Conservation (phyloP, 2,329 filamentous ascomycete species). For the Xylariaceae sp. region DNA sequence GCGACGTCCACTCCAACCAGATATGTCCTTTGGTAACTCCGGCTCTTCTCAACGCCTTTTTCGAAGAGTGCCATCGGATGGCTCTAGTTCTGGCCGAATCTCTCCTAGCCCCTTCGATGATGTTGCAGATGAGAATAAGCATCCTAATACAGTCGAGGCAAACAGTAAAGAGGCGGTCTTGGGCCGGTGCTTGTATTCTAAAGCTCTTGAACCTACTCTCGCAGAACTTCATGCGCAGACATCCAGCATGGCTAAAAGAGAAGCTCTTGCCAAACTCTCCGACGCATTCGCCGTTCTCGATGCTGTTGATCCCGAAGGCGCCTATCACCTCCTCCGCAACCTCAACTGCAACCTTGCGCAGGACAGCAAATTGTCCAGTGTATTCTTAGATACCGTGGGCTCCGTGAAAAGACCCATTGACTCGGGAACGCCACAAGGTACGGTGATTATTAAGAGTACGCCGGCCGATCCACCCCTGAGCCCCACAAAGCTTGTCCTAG, state of each 20-base stretch:
- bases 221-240: conserved; percentile 88
- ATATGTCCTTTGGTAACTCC: conserved; percentile 92
- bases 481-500: conserved; percentile 73
- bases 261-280: conserved; percentile 80
- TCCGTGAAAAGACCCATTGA: conserved; percentile 38
- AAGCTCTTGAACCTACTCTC: conserved; percentile 80
- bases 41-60: conserved; percentile 92
- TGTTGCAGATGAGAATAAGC: conserved; percentile 68
- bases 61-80: conserved; percentile 79
- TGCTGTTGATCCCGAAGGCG: conserved; percentile 85
- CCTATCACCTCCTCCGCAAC: conserved; percentile 81
- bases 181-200: conserved; percentile 80
- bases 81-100: conserved; percentile 53
- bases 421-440: conserved; percentile 55
- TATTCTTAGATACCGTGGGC: conserved; percentile 51
- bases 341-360: conserved; percentile 75
- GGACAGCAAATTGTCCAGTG: conserved; percentile 67
- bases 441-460: conserved; percentile 62
- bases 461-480: conserved; percentile 39
- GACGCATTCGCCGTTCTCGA: conserved; percentile 87
- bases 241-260: conserved; percentile 69
- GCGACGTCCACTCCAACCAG: conserved; percentile 82
- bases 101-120: conserved; percentile 47
- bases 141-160: conserved; percentile 60
- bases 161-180: conserved; percentile 82